Base-by-base conservation (phyloP, 768 basidiomycete species). In the Goffeauzyma gilvescens region DNA sequence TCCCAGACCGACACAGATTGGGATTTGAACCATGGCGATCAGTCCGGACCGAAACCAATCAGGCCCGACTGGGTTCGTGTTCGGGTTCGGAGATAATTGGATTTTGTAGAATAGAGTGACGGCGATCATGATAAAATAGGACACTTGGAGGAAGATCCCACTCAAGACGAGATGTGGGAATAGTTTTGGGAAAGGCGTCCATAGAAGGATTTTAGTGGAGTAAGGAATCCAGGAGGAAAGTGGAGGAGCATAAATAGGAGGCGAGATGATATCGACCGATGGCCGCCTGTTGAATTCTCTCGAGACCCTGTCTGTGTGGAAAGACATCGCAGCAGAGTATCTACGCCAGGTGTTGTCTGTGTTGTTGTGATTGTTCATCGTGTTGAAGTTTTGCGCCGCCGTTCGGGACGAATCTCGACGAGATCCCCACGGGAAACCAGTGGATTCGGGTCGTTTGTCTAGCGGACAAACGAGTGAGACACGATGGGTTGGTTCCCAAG, bases 1-100 rank as follows among this genome's bases (percentile, higher is more conserved):
- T 4, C 57, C 61, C 7, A 63, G 42, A 24, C 52, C 55, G 20
- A 63, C 36, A 1, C 55, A 52, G 3, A 63, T 23, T 1, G 61
- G 61, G 2, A 63, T 43, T 35, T 60, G 59, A 8, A 53, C 51
- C 1, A 52, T 46, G 6, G 54, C 55, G n/a, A 63, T 45, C n/a
- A 50, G 28, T 6, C 59, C 61, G 6, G 56, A 42, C 23, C 61
- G 42, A 24, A 49, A 44, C 20, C 50, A 58, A 36, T 63, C 54
- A 9, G 35, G 32, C 14, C 59, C 59, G 17, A 41, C 41, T 5
- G 53, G 53, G 32, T 55, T 53, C 23, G 35, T 44, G 20, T 38
- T 39, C n/a, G 49, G 41, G 15, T 47, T 27, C 4, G 50, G 44
- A 1, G 36, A 32, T 22, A 57, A 32, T 35, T 59, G 52, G 38